Evolutionary conservation across 2,329 filamentous ascomycete species (phyloP), one percentile per base, ranked within the genome.

Genomic region (Dactylellina cionopaga): DNA sequence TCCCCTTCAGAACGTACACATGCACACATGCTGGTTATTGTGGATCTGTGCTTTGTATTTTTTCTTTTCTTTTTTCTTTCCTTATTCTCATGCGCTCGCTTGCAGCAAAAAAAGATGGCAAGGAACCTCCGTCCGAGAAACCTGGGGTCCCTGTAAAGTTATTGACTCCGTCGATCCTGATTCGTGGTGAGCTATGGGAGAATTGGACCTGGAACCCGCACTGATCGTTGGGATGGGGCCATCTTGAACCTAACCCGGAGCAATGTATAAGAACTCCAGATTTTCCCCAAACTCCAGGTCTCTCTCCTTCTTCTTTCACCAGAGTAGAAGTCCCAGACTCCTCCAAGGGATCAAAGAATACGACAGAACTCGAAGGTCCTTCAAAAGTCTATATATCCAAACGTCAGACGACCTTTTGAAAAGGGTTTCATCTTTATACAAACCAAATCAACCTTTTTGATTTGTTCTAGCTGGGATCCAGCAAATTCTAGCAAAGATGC

Each of bases 401-500:
- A 15, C 22, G 33, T 27, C 43, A 27, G 35, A 43, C 43, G 37
- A 60, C n/a, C 49, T 46, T 52, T 64, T 59, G 27, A 51, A 62
- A 56, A 41, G 49, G 58, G 51, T 51, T 52, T 62, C 29, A 43
- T 29, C 31, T 66, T 47, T 49, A 41, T n/a, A 37, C 31, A 47
- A 22, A 56, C 29, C 15, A 24, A 25, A 44, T 22, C 31, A 25
- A 39, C 56, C n/a, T 29, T 64, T 39, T 63, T 25, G 29, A 44
- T 17, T 51, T 11, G 29, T 27, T 13, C 29, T 29, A 62, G 58
- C 51, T 71, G 58, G 41, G 43, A 17, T 27, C 37, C 56, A 58
- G 59, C 33, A 44, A 35, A 9, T 52, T 31, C 69, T 51, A 56
- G 77, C n/a, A n/a, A 80, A 77, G 46, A 82, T 82, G 80, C 74